Evolutionary conservation across 306 rosid genomes (phyloP).

Genomic region (Sphenostylis stenocarpa): DNA sequence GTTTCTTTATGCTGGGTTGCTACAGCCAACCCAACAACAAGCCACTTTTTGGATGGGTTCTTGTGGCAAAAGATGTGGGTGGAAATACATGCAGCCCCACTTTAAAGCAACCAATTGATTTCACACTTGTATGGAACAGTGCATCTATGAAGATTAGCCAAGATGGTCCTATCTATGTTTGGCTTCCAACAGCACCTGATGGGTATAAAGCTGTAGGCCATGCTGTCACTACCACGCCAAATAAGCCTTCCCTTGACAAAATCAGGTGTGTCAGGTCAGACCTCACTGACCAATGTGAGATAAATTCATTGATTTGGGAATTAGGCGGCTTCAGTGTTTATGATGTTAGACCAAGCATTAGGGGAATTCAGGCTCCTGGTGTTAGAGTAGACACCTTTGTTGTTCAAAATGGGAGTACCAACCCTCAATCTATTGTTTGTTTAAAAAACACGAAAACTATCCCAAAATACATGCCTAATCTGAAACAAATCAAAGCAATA

Average conservation of each 20-base stretch:
- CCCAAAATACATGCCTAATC: slow-evolving; percentile 55
- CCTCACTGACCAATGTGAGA: slow-evolving; percentile 62
- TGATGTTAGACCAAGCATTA: slow-evolving; percentile 1
- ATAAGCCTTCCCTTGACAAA: slow-evolving; percentile 61
- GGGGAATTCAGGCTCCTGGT: slow-evolving; percentile 24
- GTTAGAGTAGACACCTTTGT: slow-evolving; percentile 61
- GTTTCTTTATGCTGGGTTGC: slow-evolving; percentile 59
- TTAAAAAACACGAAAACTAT: slow-evolving; percentile 8
- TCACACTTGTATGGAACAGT: slow-evolving; percentile 46
- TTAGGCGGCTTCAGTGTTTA: slow-evolving; percentile 48
- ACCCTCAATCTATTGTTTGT: slow-evolving; percentile 31
- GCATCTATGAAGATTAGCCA: not conserved
- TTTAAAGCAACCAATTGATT: slow-evolving; percentile 56
- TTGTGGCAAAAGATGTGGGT: slow-evolving; percentile 54
- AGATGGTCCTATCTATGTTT: not conserved
- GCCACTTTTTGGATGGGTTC: slow-evolving; percentile 67
- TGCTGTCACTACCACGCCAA: slow-evolving; percentile 53
- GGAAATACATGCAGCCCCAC: not conserved
- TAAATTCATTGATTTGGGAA: slow-evolving; percentile 68
- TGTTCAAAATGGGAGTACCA: slow-evolving; percentile 29
- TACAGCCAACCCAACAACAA: slow-evolving; percentile 29
- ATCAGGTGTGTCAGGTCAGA: slow-evolving; percentile 62
- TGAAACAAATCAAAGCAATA: slow-evolving; percentile 49
- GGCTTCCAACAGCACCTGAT: slow-evolving; percentile 3
- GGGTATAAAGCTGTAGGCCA: slow-evolving; percentile 42